These are phyloP conservation scores for Neurospora africana DNA, from an alignment of 495 filamentous ascomycete species.

Conservation along the genomic window DNA sequence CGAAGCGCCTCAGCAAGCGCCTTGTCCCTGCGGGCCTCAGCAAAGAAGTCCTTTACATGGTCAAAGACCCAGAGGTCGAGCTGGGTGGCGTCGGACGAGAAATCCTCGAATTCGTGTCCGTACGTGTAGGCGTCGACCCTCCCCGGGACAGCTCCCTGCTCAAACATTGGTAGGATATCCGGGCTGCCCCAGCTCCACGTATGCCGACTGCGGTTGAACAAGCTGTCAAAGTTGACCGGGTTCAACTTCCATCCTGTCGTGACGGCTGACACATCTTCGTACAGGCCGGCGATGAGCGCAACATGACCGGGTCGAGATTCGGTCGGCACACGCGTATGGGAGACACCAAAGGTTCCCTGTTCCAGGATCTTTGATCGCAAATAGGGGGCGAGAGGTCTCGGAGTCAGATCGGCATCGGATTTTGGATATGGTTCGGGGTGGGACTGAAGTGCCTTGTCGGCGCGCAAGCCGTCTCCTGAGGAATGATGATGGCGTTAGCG, in stretches of 20 bases:
- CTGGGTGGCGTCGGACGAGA: conserved; percentile 64
- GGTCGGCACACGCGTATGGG: conserved; percentile 93
- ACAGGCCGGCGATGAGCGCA: conserved; percentile 91
- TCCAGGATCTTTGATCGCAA: conserved; percentile 78
- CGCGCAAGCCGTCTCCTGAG: conserved; percentile 80
- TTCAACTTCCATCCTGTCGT: conserved; percentile 98
- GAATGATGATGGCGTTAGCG: not conserved
- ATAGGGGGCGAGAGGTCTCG: conserved; percentile 81
- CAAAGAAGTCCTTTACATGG: conserved; percentile 77
- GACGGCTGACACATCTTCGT: conserved; percentile 96
- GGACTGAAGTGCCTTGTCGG: conserved; percentile 95
- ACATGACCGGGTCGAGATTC: conserved; percentile 97
- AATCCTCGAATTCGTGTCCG: conserved; percentile 78
- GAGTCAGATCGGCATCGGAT: conserved; percentile 42
- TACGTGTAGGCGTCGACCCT: conserved; percentile 80
- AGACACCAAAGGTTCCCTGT: conserved; percentile 96
- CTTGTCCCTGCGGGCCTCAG: conserved; percentile 60
- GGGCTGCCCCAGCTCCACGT: conserved; percentile 99
- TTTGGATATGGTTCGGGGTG: conserved; percentile 81
- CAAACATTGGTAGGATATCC: conserved; percentile 96
- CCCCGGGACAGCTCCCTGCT: conserved; percentile 81
- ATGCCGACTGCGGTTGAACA: conserved; percentile 93
- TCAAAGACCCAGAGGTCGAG: conserved; percentile 97
- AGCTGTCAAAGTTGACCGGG: conserved; percentile 95
- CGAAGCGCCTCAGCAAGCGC: conserved; percentile 66